phyloP scores from a whole-genome alignment of 306 rosid genomes.

The apple (Malus domestica) region DNA sequence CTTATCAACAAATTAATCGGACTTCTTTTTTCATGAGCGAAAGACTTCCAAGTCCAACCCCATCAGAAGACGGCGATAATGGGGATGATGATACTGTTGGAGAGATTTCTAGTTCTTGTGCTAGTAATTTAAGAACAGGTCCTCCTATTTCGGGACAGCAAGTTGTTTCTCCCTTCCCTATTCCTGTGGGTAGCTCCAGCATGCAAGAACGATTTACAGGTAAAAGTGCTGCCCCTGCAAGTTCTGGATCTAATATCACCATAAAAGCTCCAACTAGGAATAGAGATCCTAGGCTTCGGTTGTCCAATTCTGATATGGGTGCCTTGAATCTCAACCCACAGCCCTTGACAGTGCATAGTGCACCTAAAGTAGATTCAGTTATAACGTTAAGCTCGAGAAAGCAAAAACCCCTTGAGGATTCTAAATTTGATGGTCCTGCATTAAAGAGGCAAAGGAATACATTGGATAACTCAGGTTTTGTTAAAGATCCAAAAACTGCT shows the following conservation, averaged over 20 bases:
- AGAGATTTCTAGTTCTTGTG: conserved; percentile 63
- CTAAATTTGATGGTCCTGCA: conserved; percentile 42
- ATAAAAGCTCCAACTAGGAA: conserved; percentile 54
- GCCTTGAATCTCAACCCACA: conserved; percentile 46
- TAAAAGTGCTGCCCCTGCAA: conserved; percentile 30
- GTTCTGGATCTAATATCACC: conserved; percentile 30
- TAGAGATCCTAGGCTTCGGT: conserved; percentile 93
- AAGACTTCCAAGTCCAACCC: conserved; percentile 96
- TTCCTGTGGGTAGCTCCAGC: conserved; percentile 23
- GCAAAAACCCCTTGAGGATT: conserved; percentile 57
- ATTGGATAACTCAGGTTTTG: conserved; percentile 31
- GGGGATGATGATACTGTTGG: conserved; percentile 46
- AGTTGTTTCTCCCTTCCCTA: conserved; percentile 29
- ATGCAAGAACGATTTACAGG: conserved; percentile 31
- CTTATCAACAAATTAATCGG: conserved; percentile 88
- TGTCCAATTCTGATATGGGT: conserved; percentile 51
- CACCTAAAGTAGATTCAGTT: conserved; percentile 49
- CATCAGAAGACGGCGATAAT: conserved; percentile 62
- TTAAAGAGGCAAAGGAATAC: conserved; percentile 57
- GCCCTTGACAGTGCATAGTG: conserved; percentile 25
- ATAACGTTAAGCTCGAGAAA: conserved; percentile 50
- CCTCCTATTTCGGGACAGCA: conserved; percentile 32
- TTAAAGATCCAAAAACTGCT: conserved; percentile 30
- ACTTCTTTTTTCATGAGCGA: conserved; percentile 57
- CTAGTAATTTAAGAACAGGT: conserved; percentile 27